Evolutionary conservation across 2,329 filamentous ascomycete genomes (phyloP), one percentile per base, ranked within the genome.

Genomic region (Sporothrix brunneoviolacea): DNA sequence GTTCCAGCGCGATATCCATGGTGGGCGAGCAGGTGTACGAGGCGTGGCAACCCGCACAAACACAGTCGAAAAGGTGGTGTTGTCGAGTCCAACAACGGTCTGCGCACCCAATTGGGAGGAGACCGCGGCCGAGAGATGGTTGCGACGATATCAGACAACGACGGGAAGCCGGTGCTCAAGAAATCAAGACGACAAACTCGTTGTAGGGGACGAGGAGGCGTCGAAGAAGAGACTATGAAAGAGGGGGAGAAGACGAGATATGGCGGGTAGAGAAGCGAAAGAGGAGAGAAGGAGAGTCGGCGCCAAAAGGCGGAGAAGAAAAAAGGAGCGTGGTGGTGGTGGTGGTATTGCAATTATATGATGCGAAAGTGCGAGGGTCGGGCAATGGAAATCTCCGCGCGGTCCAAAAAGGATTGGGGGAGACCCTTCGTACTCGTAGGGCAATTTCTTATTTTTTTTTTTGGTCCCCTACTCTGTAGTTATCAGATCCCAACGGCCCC

Each of bases 1-100:
- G 61, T 70, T 96, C 91, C 58, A 96, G 84, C 40, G 93, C 82
- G 70, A 96, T 82, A 75, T 97, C 91, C 91, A 97, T 96, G 51
- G 45, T 35, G 48, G 51, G 12, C 21, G 33, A 50, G 9, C 9
- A 43, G 35, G 21, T n/a, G n/a, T n/a, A n/a, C n/a, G n/a, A n/a
- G n/a, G n/a, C n/a, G n/a, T n/a, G n/a, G n/a, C n/a, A n/a, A n/a
- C n/a, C n/a, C n/a, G n/a, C n/a, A n/a, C n/a, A n/a, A n/a, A n/a
- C n/a, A n/a, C n/a, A 36, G 27, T 39, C 21, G 39, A 19, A 37
- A 16, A 22, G n/a, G 10, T n/a, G 28, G 22, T 12, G 30, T 37
- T 27, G 39, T 27, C 4, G n/a, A 13, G 30, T 37, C 16, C 8
- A 30, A 24, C 21, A 5, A 30, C 28, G 33, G 38, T 21, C 22